Percentiles rank a stretch among this genome's conserved stretches.
These are phyloP conservation scores for Xylaria castorea DNA, from an alignment of 495 filamentous ascomycete species.

Conservation along the genomic window DNA sequence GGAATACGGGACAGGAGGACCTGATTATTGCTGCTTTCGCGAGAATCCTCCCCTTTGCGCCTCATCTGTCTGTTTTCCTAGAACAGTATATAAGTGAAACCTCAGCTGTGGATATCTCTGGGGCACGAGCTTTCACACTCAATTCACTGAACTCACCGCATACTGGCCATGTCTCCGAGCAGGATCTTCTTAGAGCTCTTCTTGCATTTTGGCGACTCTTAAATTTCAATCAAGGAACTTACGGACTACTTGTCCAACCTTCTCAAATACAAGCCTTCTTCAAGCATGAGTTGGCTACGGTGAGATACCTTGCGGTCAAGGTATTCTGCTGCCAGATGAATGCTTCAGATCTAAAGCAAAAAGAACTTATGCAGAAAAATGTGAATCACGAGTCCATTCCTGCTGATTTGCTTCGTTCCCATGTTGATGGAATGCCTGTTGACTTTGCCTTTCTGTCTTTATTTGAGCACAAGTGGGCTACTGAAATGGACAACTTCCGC, in stretches of 20 bases:
- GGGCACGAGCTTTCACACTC: constrained; percentile 29
- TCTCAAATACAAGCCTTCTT: constrained; percentile 72
- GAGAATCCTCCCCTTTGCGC: constrained; percentile 78
- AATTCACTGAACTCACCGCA: constrained; percentile 34
- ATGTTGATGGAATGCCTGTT: constrained; percentile 76
- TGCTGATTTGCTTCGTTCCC: constrained; percentile 60
- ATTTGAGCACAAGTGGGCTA: constrained; percentile 70
- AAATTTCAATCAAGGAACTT: constrained; percentile 71
- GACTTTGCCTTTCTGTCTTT: constrained; percentile 87
- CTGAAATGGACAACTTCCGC: constrained; percentile 48
- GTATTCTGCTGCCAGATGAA: constrained; percentile 78
- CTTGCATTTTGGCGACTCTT: constrained; percentile 79
- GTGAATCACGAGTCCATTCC: constrained; percentile 55
- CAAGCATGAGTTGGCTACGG: constrained; percentile 60
- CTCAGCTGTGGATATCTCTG: constrained; percentile 29
- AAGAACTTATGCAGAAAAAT: constrained; percentile 71
- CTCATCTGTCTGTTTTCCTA: constrained; percentile 67
- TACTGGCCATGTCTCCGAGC: constrained; percentile 7
- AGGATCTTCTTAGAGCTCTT: constrained; percentile 54
- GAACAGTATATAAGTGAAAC: constrained; percentile 50
- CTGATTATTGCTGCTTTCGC: constrained; percentile 74
- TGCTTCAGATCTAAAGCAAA: constrained; percentile 78
- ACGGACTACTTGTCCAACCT: constrained; percentile 65
- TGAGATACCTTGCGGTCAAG: constrained; percentile 82
- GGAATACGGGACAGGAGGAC: constrained; percentile 48